Conservation (phyloP, 2,329 filamentous ascomycete genomes). For the Mycosphaerella sp. region DNA sequence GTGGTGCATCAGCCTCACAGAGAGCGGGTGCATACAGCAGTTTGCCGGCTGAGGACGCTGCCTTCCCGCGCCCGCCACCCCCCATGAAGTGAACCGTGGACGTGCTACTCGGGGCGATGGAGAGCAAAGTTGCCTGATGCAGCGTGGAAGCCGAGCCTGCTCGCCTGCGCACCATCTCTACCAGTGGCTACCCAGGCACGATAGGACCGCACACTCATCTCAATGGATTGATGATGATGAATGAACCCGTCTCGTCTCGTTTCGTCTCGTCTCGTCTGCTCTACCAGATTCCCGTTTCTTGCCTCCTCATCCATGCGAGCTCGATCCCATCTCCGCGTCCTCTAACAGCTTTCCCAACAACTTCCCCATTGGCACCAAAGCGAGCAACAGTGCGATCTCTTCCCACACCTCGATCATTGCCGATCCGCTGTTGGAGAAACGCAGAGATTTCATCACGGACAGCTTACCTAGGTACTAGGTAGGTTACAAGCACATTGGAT, state of each 20-base stretch:
- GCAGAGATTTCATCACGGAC: not conserved
- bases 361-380: too few relatives aligned
- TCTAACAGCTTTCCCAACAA: not conserved
- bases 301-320: not conserved
- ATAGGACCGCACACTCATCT: not conserved
- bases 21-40: conserved; percentile 18
- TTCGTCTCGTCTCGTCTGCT: too few relatives aligned
- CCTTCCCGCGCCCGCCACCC: conserved; percentile 3
- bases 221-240: not conserved
- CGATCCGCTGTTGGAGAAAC: not conserved
- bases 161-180: not conserved
- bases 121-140: not conserved
- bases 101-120: not conserved
- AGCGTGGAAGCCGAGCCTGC: conserved; percentile 5
- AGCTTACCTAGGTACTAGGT: too few relatives aligned
- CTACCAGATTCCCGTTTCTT: not conserved
- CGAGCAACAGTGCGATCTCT: not conserved
- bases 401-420: not conserved
- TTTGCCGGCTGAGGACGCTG: conserved; percentile 13
- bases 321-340: not conserved
- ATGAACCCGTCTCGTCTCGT: not conserved
- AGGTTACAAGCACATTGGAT: not conserved
- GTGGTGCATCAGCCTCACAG: conserved; percentile 11
- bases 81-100: conserved; percentile 7
- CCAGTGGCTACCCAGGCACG: conserved; percentile 1